A percentile compares a stretch with the other conserved stretches of the same genome.
These are phyloP conservation scores for Murraya koenigii DNA, from an alignment of 345 rosid species.

Conservation along the genomic window DNA sequence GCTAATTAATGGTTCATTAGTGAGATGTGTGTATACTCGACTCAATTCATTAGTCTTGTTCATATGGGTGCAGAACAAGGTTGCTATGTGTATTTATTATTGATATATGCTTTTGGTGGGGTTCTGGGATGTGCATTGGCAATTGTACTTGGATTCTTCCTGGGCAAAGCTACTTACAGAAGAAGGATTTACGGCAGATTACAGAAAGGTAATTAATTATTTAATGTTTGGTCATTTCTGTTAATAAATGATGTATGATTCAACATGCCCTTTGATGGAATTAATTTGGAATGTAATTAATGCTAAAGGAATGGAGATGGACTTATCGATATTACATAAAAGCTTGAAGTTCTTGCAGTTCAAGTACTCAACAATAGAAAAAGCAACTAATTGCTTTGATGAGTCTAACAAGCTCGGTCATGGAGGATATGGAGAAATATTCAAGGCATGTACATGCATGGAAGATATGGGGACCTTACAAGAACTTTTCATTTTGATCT, in stretches of 20 bases:
- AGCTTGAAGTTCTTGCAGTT: constrained; percentile 41
- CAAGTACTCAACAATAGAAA: constrained; percentile 44
- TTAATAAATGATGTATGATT: neutral
- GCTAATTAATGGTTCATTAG: neutral
- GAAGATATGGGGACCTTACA: too few species aligned
- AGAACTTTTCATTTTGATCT: neutral
- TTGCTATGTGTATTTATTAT: too few species aligned
- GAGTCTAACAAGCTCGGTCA: constrained; percentile 44
- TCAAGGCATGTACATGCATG: constrained; percentile 30
- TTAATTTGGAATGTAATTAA: neutral
- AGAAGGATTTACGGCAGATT: neutral
- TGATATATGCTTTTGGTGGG: neutral
- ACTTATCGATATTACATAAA: constrained; percentile 14
- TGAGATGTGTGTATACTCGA: neutral
- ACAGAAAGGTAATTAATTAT: constrained; percentile 8
- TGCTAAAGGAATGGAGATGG: constrained; percentile 19
- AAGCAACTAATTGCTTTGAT: constrained; percentile 41
- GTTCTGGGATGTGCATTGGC: constrained; percentile 18
- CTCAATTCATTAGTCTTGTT: neutral
- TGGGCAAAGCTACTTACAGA: constrained; percentile 22
- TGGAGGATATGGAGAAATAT: constrained; percentile 63
- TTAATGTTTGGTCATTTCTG: neutral
- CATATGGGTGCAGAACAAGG: neutral
- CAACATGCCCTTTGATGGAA: neutral
- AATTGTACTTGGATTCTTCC: constrained; percentile 23